Evolutionary conservation across 257 asterid genomes (phyloP).

Genomic region (Nemophila menziesii): DNA sequence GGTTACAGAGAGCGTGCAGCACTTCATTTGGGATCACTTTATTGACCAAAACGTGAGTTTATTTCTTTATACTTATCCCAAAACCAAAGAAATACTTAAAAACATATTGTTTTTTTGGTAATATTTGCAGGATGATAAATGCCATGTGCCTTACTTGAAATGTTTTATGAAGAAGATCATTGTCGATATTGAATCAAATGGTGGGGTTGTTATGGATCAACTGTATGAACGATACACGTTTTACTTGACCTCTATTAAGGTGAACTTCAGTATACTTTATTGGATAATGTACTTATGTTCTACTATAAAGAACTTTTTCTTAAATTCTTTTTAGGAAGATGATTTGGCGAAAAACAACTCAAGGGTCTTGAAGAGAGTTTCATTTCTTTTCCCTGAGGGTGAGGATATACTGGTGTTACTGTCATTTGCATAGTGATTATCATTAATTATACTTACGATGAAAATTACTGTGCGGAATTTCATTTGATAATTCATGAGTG

Average conservation of each 20-base stretch:
- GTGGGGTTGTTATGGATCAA: constrained; percentile 62
- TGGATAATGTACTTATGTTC: neutral
- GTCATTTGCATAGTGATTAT: neutral
- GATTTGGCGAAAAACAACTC: constrained; percentile 34
- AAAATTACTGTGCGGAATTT: too few relatives aligned
- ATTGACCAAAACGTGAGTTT: constrained; percentile 42
- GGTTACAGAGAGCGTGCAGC: constrained; percentile 52
- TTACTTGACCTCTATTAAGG: constrained; percentile 48
- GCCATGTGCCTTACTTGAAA: constrained; percentile 44
- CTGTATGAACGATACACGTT: constrained; percentile 58
- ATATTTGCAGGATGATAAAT: constrained; percentile 35
- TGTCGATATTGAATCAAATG: constrained; percentile 54
- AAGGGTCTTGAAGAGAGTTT: constrained; percentile 52
- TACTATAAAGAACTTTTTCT: neutral
- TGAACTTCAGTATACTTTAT: neutral
- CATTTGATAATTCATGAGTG: neutral
- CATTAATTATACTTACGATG: neutral
- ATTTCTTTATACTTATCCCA: neutral
- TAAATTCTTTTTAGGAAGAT: constrained; percentile 32
- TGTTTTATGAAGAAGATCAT: constrained; percentile 70
- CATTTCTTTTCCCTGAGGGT: constrained; percentile 69
- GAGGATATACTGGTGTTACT: neutral
- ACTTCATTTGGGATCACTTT: constrained; percentile 61
- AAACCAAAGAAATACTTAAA: neutral
- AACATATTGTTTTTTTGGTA: neutral